Evolutionary conservation across 2,329 filamentous ascomycete species (phyloP), one percentile per base, ranked within the genome.

Genomic region (Fusarium sp.): DNA sequence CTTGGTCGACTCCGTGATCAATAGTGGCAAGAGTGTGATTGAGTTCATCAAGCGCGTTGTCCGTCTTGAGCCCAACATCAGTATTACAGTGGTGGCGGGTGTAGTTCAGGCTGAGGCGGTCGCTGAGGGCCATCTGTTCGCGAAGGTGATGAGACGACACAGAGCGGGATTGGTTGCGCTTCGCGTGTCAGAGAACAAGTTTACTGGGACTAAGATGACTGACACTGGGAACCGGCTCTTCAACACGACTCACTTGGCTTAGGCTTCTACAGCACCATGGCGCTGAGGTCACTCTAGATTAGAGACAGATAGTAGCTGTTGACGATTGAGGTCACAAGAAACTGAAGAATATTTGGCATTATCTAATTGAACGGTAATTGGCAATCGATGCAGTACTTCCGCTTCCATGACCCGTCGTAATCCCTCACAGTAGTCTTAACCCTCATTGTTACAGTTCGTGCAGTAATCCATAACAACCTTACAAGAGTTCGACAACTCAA

Each of bases 211-310:
- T 2, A 85, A 86, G 1, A 76, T 51, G 0, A 90, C 86, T 0
- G 89, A 92, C 74, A 91, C 88, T 2, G 88, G 88, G 0, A 86
- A 90, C 69, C 83, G 88, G 9, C 79, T 91, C 5, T 91, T 90
- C 76, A 90, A 90, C 75, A 90, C 86, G 0, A 87, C 84, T 8
- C 79, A 86, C 70, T 66, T 88, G 54, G 72, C 74, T 49, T 84
- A 41, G 73, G n/a, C 9, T 10, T n/a, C n/a, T n/a, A 12, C 2
- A 4, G 19, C 37, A 38, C 18, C 37, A 12, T 38, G 19, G 7
- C 9, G 4, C 10, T 21, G 6, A 21, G 19, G 19, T 12, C 7
- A 4, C 19, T 38, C 19, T 21, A 38, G 37, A 11, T 19, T 21
- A 10, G 16, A 4, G 5, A 11, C 12, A 18, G 14, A 0, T 4